Evolutionary conservation across 2,329 filamentous ascomycete genomes (phyloP), one percentile per base, ranked within the genome.

Genomic region (Aspergillus calidoustus): DNA sequence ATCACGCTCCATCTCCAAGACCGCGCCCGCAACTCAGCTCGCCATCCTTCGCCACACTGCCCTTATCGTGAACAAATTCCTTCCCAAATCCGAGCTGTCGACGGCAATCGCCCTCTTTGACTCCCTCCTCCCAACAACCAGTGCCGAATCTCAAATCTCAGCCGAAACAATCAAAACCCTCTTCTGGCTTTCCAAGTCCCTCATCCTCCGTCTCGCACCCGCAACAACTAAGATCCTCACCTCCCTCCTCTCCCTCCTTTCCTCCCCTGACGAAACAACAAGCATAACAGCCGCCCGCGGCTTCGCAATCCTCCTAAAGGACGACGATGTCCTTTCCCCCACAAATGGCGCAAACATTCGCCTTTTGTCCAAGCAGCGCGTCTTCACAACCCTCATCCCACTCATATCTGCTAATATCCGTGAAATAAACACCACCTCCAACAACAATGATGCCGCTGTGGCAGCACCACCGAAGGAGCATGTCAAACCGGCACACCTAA

Each of bases 261-360:
- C 76, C 8, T 78, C 75, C 3, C 74, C 81, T 2, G 77, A 82
- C 64, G 70, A 76, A n/a, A 69, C 71, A 51, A 81, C 83, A 47
- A 86, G 85, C 53, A 77, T 75, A 46, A 79, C 77, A 13, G 80
- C 85, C 41, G 84, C 87, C 1, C 81, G 82, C 52, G 83, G 84
- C 28, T 90, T 90, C 68, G 75, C 81, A 15, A 83, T 84, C 8
- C 80, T 90, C 3, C 80, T 90, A 5, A 79, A 84, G 28, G 81
- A 86, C 2, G 86, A 89, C 66, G 85, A 88, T 64, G 77, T 90
- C 23, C 76, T 90, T 41, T 86, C 81, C 13, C 82, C 85, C 62
- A 76, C 81, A 43, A 90, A 90, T 67, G 83, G 86, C 64, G 88
- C 87, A 63, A 81, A 82, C 19, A 83, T 90, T 43, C 84, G 87